A percentile compares a stretch with the other conserved stretches of the same genome.
Conservation (phyloP, 2,329 filamentous ascomycete genomes). For the Aspergillus udagawae region DNA sequence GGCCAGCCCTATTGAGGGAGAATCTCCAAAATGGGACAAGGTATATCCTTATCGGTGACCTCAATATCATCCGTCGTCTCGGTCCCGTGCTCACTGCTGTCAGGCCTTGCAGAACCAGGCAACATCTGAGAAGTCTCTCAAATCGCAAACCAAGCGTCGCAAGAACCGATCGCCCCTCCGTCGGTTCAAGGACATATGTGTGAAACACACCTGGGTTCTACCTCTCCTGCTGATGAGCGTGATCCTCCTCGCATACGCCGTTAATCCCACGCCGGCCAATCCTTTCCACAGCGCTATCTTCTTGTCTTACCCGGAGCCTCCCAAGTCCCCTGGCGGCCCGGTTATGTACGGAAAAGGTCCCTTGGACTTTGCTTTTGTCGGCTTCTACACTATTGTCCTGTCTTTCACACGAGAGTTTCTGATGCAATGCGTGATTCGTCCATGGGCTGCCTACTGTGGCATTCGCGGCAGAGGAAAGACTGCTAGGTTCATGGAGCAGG, state of each 20-base stretch:
- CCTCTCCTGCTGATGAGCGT: conserved; percentile 65
- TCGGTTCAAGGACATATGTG: conserved; percentile 39
- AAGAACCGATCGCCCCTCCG: conserved; percentile 41
- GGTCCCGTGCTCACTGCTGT: conserved; percentile 4
- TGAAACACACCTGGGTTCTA: conserved; percentile 58
- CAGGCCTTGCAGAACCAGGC: conserved; percentile 19
- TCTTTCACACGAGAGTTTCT: conserved; percentile 93
- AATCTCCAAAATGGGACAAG: conserved; percentile 28
- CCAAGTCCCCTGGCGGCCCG: conserved; percentile 44
- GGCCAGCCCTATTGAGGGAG: conserved; percentile 28
- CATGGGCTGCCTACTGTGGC: conserved; percentile 66
- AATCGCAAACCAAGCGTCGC: conserved; percentile 42
- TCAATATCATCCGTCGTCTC: background rate
- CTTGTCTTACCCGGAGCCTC: conserved; percentile 76
- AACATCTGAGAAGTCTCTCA: conserved; percentile 25
- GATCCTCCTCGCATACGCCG: conserved; percentile 64
- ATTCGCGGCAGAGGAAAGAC: conserved; percentile 74
- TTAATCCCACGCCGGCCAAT: conserved; percentile 74
- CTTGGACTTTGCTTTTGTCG: conserved; percentile 80
- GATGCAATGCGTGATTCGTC: conserved; percentile 84
- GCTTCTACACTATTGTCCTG: conserved; percentile 83
- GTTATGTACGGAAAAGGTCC: conserved; percentile 83
- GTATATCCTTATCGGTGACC: conserved; percentile 15
- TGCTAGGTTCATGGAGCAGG: conserved; percentile 90
- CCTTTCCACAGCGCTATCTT: conserved; percentile 78